These are phyloP conservation scores for Anacardium occidentale DNA, from an alignment of 345 rosid species.

Conservation along the genomic window DNA sequence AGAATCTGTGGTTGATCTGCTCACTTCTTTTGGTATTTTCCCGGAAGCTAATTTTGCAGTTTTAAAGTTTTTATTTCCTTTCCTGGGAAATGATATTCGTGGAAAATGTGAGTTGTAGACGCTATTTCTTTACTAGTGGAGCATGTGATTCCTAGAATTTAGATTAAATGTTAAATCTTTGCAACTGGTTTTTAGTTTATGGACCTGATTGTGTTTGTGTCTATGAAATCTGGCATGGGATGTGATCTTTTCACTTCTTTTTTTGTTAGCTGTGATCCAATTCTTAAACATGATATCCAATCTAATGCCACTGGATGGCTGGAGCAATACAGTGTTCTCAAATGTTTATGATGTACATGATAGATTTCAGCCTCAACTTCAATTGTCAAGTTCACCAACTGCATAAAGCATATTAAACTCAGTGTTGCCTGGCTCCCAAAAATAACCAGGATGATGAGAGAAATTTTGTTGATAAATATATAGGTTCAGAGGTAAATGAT, in stretches of 20 bases:
- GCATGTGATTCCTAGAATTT: slow-evolving; percentile 1
- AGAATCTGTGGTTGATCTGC: not conserved
- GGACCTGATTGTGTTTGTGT: slow-evolving; percentile 4
- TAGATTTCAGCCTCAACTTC: not conserved
- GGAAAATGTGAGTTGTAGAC: not conserved
- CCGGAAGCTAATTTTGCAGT: not conserved
- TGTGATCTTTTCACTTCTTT: not conserved
- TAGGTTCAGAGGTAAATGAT: not conserved
- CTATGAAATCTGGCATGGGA: slow-evolving; percentile 14
- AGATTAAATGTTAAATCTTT: not conserved
- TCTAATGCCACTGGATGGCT: not conserved
- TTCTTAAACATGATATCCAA: not conserved
- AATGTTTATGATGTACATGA: not conserved
- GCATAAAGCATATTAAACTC: not conserved
- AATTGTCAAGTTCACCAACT: not conserved
- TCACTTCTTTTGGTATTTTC: not conserved
- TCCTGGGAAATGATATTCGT: not conserved
- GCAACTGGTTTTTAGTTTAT: not conserved
- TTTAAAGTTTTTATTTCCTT: not conserved
- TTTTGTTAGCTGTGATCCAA: slow-evolving; percentile 4
- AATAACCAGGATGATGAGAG: not conserved
- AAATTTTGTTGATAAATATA: not conserved
- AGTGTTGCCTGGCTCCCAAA: not conserved
- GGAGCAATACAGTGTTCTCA: not conserved
- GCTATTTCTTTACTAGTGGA: not conserved